These are phyloP conservation scores for Backusella morwellensis DNA, from an alignment of 192 early-diverging fungal genomes.

Conservation along the genomic window DNA sequence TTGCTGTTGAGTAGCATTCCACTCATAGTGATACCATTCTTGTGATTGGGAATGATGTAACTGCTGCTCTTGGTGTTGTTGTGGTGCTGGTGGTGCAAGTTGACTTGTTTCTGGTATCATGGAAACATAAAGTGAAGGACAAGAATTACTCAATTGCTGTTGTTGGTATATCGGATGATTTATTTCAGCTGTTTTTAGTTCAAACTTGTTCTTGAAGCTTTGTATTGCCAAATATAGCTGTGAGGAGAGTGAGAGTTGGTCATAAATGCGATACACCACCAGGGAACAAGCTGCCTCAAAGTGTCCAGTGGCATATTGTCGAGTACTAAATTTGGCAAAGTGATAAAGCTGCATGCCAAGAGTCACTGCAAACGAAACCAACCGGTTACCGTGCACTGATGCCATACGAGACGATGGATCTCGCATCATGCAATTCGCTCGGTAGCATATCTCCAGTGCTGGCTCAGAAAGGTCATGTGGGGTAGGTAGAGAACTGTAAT, in stretches of 20 bases:
- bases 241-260: conserved; percentile 1
- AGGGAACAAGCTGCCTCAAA: neutral
- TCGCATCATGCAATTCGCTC: neutral
- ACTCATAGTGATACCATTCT: conserved; percentile 3
- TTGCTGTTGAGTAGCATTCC: neutral
- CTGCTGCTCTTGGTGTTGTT: neutral
- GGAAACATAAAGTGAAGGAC: conserved; percentile 2
- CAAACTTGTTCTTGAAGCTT: neutral
- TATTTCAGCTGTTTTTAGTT: neutral
- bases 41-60: conserved; percentile 1
- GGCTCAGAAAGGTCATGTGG: neutral
- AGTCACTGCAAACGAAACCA: conserved; percentile 1
- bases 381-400: conserved; percentile 2
- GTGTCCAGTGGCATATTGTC: neutral
- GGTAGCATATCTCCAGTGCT: neutral
- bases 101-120: neutral
- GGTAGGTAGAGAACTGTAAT: neutral
- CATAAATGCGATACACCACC: neutral
- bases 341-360: neutral
- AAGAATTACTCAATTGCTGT: neutral
- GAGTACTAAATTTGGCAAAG: neutral
- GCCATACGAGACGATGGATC: neutral
- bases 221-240: neutral
- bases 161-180: conserved; percentile 2
- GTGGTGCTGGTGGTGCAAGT: neutral